phyloP scores from a whole-genome alignment of 768 basidiomycete species.

The Floccularia luteovirens region DNA sequence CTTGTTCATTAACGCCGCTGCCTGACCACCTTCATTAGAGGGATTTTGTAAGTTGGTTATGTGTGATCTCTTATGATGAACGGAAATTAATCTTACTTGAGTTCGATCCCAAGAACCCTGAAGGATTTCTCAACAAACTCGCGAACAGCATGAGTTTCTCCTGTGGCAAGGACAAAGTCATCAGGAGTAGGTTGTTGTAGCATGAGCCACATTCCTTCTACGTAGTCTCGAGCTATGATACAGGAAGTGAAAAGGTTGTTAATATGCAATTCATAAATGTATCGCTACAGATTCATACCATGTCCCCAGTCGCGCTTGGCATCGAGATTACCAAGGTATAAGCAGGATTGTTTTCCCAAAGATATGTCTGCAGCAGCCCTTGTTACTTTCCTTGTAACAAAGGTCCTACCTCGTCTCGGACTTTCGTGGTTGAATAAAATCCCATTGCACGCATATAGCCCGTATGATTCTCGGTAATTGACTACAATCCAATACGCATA shows the following conservation, averaged over 20 bases:
- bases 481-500: slow-evolving; percentile 89
- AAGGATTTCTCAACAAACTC: slow-evolving; percentile 93
- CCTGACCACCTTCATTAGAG: slow-evolving; percentile 61
- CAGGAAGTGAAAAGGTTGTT: slow-evolving; percentile 1
- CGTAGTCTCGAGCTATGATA: slow-evolving; percentile 70
- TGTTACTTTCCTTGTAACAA: slow-evolving; percentile 93
- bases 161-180: slow-evolving; percentile 93
- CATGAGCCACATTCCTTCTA: slow-evolving; percentile 98
- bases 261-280: slow-evolving; percentile 1
- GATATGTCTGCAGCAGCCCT: slow-evolving; percentile 90
- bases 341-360: slow-evolving; percentile 79
- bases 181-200: slow-evolving; percentile 79
- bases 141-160: slow-evolving; percentile 91
- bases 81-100: slow-evolving; percentile 39
- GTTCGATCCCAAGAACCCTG: slow-evolving; percentile 50
- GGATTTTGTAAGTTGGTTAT: neutral
- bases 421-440: slow-evolving; percentile 99
- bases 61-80: slow-evolving; percentile 3
- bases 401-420: slow-evolving; percentile 88
- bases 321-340: slow-evolving; percentile 93
- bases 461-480: slow-evolving; percentile 93
- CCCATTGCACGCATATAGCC: slow-evolving; percentile 94
- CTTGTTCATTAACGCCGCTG: slow-evolving; percentile 70
- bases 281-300: slow-evolving; percentile 57
- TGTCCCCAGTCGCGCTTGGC: slow-evolving; percentile 98